Percentiles rank a stretch among this genome's conserved stretches.
These are phyloP conservation scores for Scheffersomyces cryptocercus DNA, from an alignment of 1,139 yeast species.

Conservation along the genomic window DNA sequence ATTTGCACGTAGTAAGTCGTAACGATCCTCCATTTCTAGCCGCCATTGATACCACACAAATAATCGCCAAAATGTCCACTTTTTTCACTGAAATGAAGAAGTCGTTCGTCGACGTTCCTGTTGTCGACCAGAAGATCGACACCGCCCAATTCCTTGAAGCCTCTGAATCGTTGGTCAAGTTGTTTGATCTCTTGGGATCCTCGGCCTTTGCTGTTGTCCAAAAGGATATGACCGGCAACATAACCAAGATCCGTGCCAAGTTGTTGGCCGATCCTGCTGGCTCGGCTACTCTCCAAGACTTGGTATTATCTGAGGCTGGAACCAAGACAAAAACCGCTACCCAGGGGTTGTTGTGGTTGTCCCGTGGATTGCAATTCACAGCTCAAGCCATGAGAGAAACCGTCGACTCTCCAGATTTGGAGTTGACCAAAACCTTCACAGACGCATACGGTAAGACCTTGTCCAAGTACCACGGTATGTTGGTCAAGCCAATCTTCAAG, in stretches of 20 bases:
- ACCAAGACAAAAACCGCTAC: conserved; percentile 78
- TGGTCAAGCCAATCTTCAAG: conserved; percentile 84
- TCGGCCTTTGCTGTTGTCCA: conserved; percentile 85
- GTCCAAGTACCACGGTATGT: conserved; percentile 77
- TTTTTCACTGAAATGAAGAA: conserved; percentile 78
- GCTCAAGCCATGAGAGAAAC: conserved; percentile 86
- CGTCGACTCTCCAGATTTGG: conserved; percentile 58
- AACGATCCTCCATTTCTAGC: too few relatives aligned
- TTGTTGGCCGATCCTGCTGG: conserved; percentile 64
- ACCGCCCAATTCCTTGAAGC: conserved; percentile 82
- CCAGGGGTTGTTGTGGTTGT: conserved; percentile 87
- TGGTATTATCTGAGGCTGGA: conserved; percentile 69
- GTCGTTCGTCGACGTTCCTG: conserved; percentile 74
- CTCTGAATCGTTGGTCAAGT: conserved; percentile 75
- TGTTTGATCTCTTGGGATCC: conserved; percentile 83
- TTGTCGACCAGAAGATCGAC: conserved; percentile 62
- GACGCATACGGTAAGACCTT: conserved; percentile 80
- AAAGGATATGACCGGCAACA: conserved; percentile 86
- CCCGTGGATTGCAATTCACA: conserved; percentile 84
- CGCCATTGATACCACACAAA: neutral
- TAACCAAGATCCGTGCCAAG: conserved; percentile 69
- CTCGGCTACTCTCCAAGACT: conserved; percentile 70
- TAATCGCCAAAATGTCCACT: conserved; percentile 50
- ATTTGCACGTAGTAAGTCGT: too few relatives aligned
- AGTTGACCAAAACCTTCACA: conserved; percentile 76